A percentile compares a stretch with the other conserved stretches of the same genome.
Evolutionary conservation across 1,139 yeast species (phyloP).

Genomic region (Lodderomyces theae): DNA sequence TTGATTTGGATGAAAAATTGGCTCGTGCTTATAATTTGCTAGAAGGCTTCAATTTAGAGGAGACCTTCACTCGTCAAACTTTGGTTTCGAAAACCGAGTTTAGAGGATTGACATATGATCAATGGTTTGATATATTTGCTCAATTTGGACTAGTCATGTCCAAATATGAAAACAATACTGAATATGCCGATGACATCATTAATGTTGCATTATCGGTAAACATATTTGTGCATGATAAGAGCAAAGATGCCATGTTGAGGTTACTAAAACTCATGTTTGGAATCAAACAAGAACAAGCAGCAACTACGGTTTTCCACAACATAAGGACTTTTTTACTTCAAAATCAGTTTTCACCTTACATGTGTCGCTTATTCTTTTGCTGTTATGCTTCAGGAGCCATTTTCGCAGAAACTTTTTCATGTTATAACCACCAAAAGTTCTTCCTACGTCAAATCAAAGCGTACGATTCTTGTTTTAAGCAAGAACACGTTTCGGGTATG

Average conservation of each 20-base stretch:
- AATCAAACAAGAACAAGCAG: constrained; percentile 49
- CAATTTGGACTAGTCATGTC: constrained; percentile 70
- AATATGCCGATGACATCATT: constrained; percentile 67
- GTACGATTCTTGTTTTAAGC: constrained; percentile 63
- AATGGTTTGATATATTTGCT: constrained; percentile 85
- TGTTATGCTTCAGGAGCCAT: constrained; percentile 63
- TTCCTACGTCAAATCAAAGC: constrained; percentile 87
- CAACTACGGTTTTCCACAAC: constrained; percentile 46
- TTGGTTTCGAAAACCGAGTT: constrained; percentile 53
- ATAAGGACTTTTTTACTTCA: constrained; percentile 62
- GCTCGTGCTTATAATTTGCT: constrained; percentile 64
- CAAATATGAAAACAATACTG: constrained; percentile 53
- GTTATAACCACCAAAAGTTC: constrained; percentile 84
- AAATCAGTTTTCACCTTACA: constrained; percentile 73
- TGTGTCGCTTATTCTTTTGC: constrained; percentile 63
- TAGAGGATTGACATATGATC: constrained; percentile 71
- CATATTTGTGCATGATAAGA: constrained; percentile 67
- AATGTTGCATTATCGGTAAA: constrained; percentile 74
- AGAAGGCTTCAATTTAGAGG: constrained; percentile 56
- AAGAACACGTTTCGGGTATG: constrained; percentile 65
- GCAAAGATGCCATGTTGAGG: constrained; percentile 53
- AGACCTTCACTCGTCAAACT: constrained; percentile 32
- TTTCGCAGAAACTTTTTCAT: constrained; percentile 60
- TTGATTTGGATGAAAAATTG: constrained; percentile 69
- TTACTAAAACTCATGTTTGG: constrained; percentile 68